A percentile compares a stretch with the other conserved stretches of the same genome.
These are phyloP conservation scores for Sporothrix curviconia DNA, from an alignment of 2,329 filamentous ascomycete species.

Conservation along the genomic window DNA sequence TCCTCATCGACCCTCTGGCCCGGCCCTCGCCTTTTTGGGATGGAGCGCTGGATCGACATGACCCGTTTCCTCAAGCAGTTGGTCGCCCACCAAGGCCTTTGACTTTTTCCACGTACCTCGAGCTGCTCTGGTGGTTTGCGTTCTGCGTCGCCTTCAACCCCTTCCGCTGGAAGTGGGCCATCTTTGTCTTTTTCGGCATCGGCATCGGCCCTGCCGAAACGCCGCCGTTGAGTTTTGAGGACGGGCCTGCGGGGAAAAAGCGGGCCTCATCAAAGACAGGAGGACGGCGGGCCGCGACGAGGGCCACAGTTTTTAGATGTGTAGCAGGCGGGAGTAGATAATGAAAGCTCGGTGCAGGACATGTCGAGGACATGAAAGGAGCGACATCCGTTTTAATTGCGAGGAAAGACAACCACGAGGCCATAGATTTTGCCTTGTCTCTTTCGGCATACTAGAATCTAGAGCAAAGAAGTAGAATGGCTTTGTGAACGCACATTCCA, in stretches of 20 bases:
- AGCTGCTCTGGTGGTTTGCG: conserved; percentile 78
- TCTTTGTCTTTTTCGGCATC: conserved; percentile 74
- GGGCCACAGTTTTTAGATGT: conserved; percentile 11
- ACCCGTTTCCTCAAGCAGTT: conserved; percentile 63
- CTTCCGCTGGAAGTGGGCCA: conserved; percentile 84
- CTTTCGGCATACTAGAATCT: too few species aligned
- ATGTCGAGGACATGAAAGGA: too few species aligned
- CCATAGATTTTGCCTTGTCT: too few species aligned
- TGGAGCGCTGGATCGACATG: conserved; percentile 83
- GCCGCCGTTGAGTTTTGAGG: conserved; percentile 61
- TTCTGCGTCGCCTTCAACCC: conserved; percentile 76
- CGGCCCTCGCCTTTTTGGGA: conserved; percentile 65
- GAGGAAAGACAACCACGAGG: too few species aligned
- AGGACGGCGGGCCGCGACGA: conserved; percentile 3
- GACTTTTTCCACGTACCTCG: conserved; percentile 87
- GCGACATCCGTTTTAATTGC: too few species aligned
- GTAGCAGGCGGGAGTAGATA: too few species aligned
- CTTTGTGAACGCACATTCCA: too few species aligned
- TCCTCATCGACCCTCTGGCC: conserved; percentile 70
- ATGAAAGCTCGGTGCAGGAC: too few species aligned
- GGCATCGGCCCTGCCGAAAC: conserved; percentile 59
- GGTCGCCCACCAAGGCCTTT: conserved; percentile 67
- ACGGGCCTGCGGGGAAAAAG: not conserved
- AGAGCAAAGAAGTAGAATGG: too few species aligned
- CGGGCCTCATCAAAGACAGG: not conserved